Conservation (phyloP, 2,329 filamentous ascomycete species). For the Fusarium albosuccineum region DNA sequence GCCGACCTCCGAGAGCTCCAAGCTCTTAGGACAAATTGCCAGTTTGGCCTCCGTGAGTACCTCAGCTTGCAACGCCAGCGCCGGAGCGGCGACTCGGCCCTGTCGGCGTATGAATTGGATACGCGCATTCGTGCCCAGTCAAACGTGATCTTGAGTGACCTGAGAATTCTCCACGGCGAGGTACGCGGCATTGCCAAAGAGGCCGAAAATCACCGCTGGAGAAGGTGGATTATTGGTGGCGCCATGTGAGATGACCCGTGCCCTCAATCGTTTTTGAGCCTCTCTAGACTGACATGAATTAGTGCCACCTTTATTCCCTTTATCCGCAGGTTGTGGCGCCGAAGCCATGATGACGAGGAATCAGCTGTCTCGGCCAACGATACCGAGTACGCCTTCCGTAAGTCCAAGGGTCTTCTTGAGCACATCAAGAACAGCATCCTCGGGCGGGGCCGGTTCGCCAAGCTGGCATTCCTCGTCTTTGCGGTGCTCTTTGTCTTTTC, state of each 20-base stretch:
- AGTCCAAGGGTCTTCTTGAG: conserved; percentile 63
- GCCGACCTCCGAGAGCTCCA: conserved; percentile 47
- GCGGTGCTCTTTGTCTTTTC: conserved; percentile 70
- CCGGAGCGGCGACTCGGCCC: conserved; percentile 45
- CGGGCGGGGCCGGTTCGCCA: conserved; percentile 61
- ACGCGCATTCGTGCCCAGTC: conserved; percentile 59
- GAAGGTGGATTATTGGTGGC: conserved; percentile 65
- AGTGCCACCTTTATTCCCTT: conserved; percentile 66
- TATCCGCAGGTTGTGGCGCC: conserved; percentile 65
- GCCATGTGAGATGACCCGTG: conserved; percentile 58
- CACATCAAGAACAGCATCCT: conserved; percentile 62
- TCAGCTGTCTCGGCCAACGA: conserved; percentile 58
- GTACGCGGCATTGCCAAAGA: conserved; percentile 58
- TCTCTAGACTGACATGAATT: conserved; percentile 14
- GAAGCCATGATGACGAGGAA: conserved; percentile 55
- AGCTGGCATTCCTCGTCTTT: conserved; percentile 67
- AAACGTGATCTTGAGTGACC: conserved; percentile 57
- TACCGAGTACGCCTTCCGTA: conserved; percentile 69
- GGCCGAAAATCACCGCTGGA: conserved; percentile 65
- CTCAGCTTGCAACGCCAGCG: conserved; percentile 50
- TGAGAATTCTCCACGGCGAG: conserved; percentile 59
- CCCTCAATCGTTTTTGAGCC: background rate
- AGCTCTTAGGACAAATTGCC: conserved; percentile 51
- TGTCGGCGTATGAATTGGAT: conserved; percentile 55
- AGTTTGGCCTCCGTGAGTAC: conserved; percentile 54